Conservation (phyloP, 73 alveolate genomes). For the Diophrys sp. region DNA sequence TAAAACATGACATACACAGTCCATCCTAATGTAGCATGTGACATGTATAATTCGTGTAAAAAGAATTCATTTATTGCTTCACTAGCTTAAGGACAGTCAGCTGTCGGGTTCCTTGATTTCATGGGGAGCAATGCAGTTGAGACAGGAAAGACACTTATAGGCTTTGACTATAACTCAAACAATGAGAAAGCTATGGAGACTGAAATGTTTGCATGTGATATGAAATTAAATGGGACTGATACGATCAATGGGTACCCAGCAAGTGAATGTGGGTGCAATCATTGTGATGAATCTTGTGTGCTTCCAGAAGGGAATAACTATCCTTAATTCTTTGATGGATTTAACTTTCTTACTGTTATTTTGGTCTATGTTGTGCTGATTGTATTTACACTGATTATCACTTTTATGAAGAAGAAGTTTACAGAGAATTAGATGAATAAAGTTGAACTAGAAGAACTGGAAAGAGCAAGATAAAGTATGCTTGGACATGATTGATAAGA, state of each 20-base stretch:
- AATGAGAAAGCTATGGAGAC: conserved; percentile 8
- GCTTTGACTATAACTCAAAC: conserved; percentile 19
- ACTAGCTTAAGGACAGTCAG: conserved; percentile 38
- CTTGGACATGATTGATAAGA: not conserved
- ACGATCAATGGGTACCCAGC: conserved; percentile 19
- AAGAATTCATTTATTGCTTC: conserved; percentile 43
- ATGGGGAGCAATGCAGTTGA: conserved; percentile 52
- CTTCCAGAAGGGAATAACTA: conserved; percentile 22
- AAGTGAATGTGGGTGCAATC: conserved; percentile 33
- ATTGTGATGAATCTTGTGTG: conserved; percentile 46
- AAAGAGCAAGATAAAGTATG: not conserved
- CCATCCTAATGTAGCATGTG: conserved; percentile 45
- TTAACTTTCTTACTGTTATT: conserved; percentile 30
- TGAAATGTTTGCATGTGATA: conserved; percentile 34
- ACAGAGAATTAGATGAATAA: not conserved
- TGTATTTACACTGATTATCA: conserved; percentile 12
- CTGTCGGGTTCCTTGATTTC: conserved; percentile 58
- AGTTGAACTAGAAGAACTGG: not conserved
- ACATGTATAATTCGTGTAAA: conserved; percentile 35
- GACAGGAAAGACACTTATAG: conserved; percentile 30
- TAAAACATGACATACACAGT: conserved; percentile 33
- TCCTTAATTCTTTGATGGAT: conserved; percentile 55
- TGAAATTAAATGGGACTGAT: conserved; percentile 13
- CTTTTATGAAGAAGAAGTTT: conserved; percentile 11
- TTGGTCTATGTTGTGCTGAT: conserved; percentile 33